Evolutionary conservation across 1,284 basidiomycete species (phyloP).

Genomic region (Papiliotrema nemorosa): DNA sequence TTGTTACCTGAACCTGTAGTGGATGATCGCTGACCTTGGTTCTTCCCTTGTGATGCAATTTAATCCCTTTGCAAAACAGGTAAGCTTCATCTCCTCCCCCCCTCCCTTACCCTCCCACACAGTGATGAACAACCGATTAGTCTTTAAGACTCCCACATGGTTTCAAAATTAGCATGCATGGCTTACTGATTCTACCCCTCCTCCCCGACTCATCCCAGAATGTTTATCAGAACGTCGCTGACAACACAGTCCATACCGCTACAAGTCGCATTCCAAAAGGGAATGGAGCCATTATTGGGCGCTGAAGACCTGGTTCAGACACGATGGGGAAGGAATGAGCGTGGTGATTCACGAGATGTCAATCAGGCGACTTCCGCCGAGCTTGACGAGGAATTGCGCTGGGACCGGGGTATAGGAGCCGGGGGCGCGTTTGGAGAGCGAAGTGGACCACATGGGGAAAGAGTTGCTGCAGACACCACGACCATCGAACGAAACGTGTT

Average conservation of each 20-base stretch:
- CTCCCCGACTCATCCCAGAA: neutral
- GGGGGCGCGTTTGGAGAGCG: slow-evolving; percentile 34
- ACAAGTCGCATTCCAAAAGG: slow-evolving; percentile 40
- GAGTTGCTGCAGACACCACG: neutral
- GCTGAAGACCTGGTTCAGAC: slow-evolving; percentile 10
- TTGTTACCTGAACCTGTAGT: neutral
- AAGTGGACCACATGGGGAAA: neutral
- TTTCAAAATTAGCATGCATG: slow-evolving; percentile 47
- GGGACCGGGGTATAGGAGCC: slow-evolving; percentile 25
- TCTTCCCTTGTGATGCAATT: slow-evolving; percentile 4
- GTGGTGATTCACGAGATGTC: slow-evolving; percentile 16
- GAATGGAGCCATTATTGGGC: slow-evolving; percentile 45
- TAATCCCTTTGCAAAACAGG: slow-evolving; percentile 26
- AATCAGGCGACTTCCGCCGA: slow-evolving; percentile 37
- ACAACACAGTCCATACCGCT: slow-evolving; percentile 32
- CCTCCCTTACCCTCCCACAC: slow-evolving; percentile 12
- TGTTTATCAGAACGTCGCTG: slow-evolving; percentile 12
- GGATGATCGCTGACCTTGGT: slow-evolving; percentile 19
- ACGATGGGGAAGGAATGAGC: neutral
- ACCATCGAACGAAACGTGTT: slow-evolving; percentile 39
- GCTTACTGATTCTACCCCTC: slow-evolving; percentile 42
- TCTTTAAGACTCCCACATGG: slow-evolving; percentile 51
- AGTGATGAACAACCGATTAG: slow-evolving; percentile 50
- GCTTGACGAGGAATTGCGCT: slow-evolving; percentile 38
- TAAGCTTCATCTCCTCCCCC: slow-evolving; percentile 25